Conservation (phyloP, 2,329 filamentous ascomycete genomes). For the Colletotrichum filicis region DNA sequence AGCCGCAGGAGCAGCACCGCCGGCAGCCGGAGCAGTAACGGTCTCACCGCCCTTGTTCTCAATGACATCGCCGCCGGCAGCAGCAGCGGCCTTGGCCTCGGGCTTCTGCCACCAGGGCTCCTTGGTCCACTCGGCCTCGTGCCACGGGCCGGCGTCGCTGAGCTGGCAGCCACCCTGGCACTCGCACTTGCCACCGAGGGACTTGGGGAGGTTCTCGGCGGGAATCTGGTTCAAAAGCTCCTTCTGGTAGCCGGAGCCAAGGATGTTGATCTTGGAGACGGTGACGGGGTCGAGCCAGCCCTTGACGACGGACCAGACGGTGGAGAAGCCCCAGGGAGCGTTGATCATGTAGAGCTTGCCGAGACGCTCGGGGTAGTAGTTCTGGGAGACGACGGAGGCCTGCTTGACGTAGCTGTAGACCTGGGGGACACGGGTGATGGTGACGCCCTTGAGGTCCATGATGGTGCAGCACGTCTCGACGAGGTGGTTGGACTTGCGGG, state of each 20-base stretch:
- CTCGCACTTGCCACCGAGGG: constrained; percentile 85
- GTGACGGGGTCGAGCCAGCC: constrained; percentile 97
- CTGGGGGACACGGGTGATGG: constrained; percentile 80
- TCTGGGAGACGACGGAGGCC: constrained; percentile 91
- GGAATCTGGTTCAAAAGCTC: constrained; percentile 88
- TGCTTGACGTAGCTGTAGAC: constrained; percentile 90
- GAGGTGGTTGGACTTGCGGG: constrained; percentile 87
- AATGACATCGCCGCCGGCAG: constrained; percentile 46
- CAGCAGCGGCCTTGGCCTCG: constrained; percentile 47
- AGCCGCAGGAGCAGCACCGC: constrained; percentile 43
- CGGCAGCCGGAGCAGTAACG: constrained; percentile 44
- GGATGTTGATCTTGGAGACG: constrained; percentile 93
- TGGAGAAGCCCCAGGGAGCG: constrained; percentile 93
- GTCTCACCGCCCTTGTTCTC: constrained; percentile 53
- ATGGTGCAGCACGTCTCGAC: constrained; percentile 98
- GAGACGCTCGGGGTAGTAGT: constrained; percentile 98
- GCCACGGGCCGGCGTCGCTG: constrained; percentile 93
- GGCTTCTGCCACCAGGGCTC: constrained; percentile 73
- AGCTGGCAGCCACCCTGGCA: constrained; percentile 86
- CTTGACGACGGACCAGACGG: constrained; percentile 88
- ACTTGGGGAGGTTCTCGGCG: constrained; percentile 87
- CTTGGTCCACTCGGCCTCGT: constrained; percentile 74
- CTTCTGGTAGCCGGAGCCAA: constrained; percentile 83
- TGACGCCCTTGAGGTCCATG: constrained; percentile 97
- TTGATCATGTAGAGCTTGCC: constrained; percentile 99